Evolutionary conservation across 495 filamentous ascomycete species (phyloP).

Genomic region (Astrothelium macrocarpum): DNA sequence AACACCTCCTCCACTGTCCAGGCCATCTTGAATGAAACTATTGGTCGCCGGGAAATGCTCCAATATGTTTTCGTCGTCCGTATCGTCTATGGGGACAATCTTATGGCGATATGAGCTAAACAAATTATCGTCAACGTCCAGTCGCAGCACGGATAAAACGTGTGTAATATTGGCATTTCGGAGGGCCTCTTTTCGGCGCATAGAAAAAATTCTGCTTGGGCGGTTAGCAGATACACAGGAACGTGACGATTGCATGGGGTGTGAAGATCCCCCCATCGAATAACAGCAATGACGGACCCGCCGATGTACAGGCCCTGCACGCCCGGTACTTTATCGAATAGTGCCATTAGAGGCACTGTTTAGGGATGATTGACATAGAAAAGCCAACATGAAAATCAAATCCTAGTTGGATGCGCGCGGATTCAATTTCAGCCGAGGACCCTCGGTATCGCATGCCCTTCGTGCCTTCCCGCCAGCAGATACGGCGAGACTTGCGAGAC

Average conservation of each 20-base stretch:
- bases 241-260: neutral
- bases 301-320: slow-evolving; percentile 69
- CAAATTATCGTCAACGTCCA: slow-evolving; percentile 45
- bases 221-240: neutral
- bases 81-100: slow-evolving; percentile 76
- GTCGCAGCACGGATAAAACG: slow-evolving; percentile 69
- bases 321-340: slow-evolving; percentile 50
- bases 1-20: slow-evolving; percentile 56
- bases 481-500: neutral
- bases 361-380: neutral
- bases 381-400: neutral
- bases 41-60: slow-evolving; percentile 67
- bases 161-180: slow-evolving; percentile 72
- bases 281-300: slow-evolving; percentile 50
- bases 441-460: no score
- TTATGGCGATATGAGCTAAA: slow-evolving; percentile 57
- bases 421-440: neutral
- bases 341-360: slow-evolving; percentile 22
- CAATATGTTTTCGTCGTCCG: slow-evolving; percentile 75
- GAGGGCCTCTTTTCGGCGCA: slow-evolving; percentile 58
- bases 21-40: slow-evolving; percentile 69
- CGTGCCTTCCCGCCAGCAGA: no score
- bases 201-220: slow-evolving; percentile 56
- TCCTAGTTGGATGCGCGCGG: neutral
- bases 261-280: slow-evolving; percentile 9